Base-by-base conservation (phyloP, 306 rosid species). In the Dicorynia guianensis region DNA sequence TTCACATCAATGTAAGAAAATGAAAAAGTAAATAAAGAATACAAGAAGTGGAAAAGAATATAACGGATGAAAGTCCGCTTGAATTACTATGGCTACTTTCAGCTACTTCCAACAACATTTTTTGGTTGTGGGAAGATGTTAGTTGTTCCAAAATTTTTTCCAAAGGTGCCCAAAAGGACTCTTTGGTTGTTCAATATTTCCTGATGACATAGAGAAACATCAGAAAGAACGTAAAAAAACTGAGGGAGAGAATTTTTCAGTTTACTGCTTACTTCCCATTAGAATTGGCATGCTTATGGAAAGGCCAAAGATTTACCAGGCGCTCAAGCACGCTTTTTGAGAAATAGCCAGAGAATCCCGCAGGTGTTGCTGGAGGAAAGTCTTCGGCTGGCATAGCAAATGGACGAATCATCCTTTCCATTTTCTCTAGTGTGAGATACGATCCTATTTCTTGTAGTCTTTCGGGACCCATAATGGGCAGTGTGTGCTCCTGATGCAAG, bases 331-430 rank as follows among this genome's bases (percentile, higher is more conserved):
- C 86, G 43, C 96, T 83, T 82, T 92, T 94, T 36, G 96, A 79
- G 86, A 94, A 92, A 82, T 92, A 94, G 59, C 97, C 98, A 0
- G 98, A 83, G 86, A 90, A 90, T 52, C 98, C 97, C 0, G 90
- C 97, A 3, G 98, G 98, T 44, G 87, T 73, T 40, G 91, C 79
- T n/a, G 96, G 98, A 72, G 97, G 98, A 55, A 94, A 94, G 80
- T 94, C 98, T 85, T 94, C 98, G 0, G 98, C 98, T 62, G 98
- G 97, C 98, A 94, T 94, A 3, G 98, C 97, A 80, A 90, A 94
- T 30, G 93, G 92, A 34, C 80, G 97, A 74, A 90, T 20, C 98
- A 94, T 90, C 84, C 35, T 83, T 80, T 94, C 98, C 95, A 90
- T 88, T 77, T 84, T 90, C 40, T 94, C 96, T 13, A 94, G 75